phyloP scores from a whole-genome alignment of 2,329 filamentous ascomycete species.

The Cadophora sp. region DNA sequence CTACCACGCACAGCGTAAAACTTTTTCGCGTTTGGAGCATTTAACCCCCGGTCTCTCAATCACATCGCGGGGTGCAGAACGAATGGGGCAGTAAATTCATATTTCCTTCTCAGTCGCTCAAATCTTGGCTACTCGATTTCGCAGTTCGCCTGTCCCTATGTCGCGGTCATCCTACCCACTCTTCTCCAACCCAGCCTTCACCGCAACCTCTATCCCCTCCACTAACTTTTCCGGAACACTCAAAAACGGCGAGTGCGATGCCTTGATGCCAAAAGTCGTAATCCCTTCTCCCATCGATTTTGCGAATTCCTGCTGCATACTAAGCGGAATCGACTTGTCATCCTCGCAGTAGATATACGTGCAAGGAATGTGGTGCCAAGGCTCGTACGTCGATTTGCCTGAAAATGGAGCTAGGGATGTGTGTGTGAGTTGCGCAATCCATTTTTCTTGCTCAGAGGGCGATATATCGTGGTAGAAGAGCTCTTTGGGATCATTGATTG shows the following conservation, averaged over 20 bases:
- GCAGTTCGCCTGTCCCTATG: too few species aligned
- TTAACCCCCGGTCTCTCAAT: too few species aligned
- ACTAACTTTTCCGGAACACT: slow-evolving; percentile 11
- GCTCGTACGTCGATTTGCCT: slow-evolving; percentile 12
- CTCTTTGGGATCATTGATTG: not conserved
- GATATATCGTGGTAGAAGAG: slow-evolving; percentile 14
- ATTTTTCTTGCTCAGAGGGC: slow-evolving; percentile 9
- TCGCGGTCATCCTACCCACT: not conserved
- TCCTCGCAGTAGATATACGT: slow-evolving; percentile 10
- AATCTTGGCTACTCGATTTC: too few species aligned
- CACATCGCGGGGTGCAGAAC: too few species aligned
- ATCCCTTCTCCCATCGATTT: not conserved
- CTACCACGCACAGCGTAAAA: too few species aligned
- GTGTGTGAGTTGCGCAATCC: not conserved
- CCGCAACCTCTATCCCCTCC: slow-evolving; percentile 12
- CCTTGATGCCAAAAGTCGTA: slow-evolving; percentile 2
- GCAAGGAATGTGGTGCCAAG: slow-evolving; percentile 15
- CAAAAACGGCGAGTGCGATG: slow-evolving; percentile 14
- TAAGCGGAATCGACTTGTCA: slow-evolving; percentile 12
- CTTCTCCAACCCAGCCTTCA: not conserved
- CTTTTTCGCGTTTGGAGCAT: too few species aligned
- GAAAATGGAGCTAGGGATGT: slow-evolving; percentile 4
- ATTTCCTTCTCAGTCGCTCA: too few species aligned
- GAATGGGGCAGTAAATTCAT: too few species aligned
- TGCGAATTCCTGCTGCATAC: not conserved